phyloP scores from a whole-genome alignment of 768 basidiomycete genomes.

The Lyophyllum semitale region DNA sequence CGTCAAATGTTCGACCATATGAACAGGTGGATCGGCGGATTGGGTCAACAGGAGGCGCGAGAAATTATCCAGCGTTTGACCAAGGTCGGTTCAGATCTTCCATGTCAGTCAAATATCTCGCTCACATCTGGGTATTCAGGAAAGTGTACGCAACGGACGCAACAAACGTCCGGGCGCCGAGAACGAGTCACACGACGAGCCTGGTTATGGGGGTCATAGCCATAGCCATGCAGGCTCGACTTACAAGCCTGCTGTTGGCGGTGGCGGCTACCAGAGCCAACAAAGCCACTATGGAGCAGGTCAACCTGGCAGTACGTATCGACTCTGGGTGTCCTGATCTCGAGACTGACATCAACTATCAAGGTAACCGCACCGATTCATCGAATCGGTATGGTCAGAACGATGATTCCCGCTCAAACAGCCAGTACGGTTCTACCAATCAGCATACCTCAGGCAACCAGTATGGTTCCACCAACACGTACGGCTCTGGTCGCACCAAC shows the following conservation, averaged over 20 bases:
- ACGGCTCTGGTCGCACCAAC: constrained; percentile 6
- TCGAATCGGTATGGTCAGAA: constrained; percentile 3
- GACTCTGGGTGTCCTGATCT: background rate
- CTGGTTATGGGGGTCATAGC: constrained; percentile 24
- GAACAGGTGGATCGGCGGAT: constrained; percentile 52
- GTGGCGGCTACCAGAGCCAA: constrained; percentile 12
- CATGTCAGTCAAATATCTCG: background rate
- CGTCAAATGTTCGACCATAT: constrained; percentile 59
- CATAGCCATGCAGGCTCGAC: constrained; percentile 9
- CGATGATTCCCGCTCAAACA: background rate
- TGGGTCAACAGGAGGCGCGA: constrained; percentile 43
- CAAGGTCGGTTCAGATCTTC: constrained; percentile 39
- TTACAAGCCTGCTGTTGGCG: constrained; percentile 9
- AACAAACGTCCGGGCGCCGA: constrained; percentile 61
- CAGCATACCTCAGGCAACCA: constrained; percentile 4
- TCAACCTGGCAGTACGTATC: constrained; percentile 11
- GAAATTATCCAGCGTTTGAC: constrained; percentile 50
- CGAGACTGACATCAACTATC: background rate
- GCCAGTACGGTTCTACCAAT: constrained; percentile 4
- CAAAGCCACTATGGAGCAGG: constrained; percentile 11
- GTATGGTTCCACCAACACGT: constrained; percentile 3
- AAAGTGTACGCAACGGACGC: constrained; percentile 53
- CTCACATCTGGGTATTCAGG: constrained; percentile 28
- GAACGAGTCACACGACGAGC: constrained; percentile 35
- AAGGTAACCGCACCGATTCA: constrained; percentile 1